phyloP scores from a whole-genome alignment of 2,329 filamentous ascomycete genomes.

The Penicillium sp. region DNA sequence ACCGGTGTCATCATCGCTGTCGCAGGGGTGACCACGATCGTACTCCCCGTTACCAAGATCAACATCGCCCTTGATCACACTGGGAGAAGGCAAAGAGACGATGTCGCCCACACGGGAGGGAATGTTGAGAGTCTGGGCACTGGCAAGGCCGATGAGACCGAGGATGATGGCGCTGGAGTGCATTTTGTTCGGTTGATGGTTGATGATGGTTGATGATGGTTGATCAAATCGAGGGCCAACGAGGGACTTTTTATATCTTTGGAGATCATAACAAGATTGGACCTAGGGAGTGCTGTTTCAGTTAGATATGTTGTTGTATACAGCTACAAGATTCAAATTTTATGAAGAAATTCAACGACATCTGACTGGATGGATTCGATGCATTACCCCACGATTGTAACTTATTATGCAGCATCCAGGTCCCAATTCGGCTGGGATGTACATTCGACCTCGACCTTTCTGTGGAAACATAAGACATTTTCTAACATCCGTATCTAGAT shows the following conservation, averaged over 20 bases:
- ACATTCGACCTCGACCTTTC: not conserved
- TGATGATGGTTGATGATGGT: not conserved
- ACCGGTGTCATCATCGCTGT: constrained; percentile 8
- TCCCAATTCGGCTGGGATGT: not conserved
- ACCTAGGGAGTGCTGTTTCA: not conserved
- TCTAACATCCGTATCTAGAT: not conserved
- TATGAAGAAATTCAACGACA: not conserved
- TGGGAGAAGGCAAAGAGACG: constrained; percentile 9
- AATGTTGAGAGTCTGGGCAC: constrained; percentile 10
- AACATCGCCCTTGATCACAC: constrained; percentile 2
- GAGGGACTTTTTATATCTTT: constrained; percentile 2
- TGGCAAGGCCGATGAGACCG: constrained; percentile 7
- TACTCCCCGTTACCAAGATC: constrained; percentile 8
- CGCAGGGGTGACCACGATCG: constrained; percentile 5
- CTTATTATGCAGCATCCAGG: not conserved
- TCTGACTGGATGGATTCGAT: not conserved
- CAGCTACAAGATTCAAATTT: not conserved
- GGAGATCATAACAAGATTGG: not conserved
- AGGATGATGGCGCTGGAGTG: constrained; percentile 7
- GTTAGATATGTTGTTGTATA: not conserved
- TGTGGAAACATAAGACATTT: constrained; percentile 7
- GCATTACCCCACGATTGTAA: not conserved
- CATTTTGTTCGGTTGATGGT: constrained; percentile 3
- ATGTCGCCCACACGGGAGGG: constrained; percentile 3
- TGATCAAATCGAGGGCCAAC: not conserved